These are phyloP conservation scores for Puya raimondii DNA, from an alignment of 176 grass and related monocot genomes.

Conservation along the genomic window DNA sequence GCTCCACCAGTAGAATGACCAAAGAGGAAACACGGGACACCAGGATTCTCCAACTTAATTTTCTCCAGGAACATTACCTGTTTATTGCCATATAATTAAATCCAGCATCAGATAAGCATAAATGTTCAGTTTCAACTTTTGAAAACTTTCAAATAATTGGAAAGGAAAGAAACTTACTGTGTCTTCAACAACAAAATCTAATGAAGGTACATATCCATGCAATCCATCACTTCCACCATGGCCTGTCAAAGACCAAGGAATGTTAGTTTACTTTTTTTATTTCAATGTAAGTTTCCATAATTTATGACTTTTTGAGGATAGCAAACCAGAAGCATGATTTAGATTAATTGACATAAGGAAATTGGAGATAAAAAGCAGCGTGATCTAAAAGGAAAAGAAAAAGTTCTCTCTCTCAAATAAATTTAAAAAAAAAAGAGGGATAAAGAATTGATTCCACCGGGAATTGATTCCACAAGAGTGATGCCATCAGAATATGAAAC, in stretches of 20 bases:
- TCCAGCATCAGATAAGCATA: background rate
- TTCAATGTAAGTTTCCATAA: background rate
- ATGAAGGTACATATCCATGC: slow-evolving; percentile 92
- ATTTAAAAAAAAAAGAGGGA: too few relatives aligned
- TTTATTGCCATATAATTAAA: background rate
- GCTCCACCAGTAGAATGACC: slow-evolving; percentile 95
- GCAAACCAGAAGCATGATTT: background rate
- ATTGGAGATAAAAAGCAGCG: background rate
- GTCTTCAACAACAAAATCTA: slow-evolving; percentile 87
- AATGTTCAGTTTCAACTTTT: background rate
- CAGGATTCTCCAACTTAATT: slow-evolving; percentile 56
- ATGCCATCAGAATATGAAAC: too few relatives aligned
- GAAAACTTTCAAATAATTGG: background rate
- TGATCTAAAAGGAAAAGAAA: too few relatives aligned
- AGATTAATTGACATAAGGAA: background rate
- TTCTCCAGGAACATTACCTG: slow-evolving; percentile 75
- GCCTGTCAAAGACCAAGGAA: slow-evolving; percentile 38
- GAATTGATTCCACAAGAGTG: too few relatives aligned
- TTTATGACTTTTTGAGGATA: background rate
- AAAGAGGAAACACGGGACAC: slow-evolving; percentile 84
- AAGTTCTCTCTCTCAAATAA: too few relatives aligned
- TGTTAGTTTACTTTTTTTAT: background rate
- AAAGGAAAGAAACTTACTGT: slow-evolving; percentile 37
- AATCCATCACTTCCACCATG: slow-evolving; percentile 97
- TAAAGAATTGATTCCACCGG: too few relatives aligned